phyloP scores from a whole-genome alignment of 2,329 filamentous ascomycete genomes.

The Simplicillium aogashimaense region DNA sequence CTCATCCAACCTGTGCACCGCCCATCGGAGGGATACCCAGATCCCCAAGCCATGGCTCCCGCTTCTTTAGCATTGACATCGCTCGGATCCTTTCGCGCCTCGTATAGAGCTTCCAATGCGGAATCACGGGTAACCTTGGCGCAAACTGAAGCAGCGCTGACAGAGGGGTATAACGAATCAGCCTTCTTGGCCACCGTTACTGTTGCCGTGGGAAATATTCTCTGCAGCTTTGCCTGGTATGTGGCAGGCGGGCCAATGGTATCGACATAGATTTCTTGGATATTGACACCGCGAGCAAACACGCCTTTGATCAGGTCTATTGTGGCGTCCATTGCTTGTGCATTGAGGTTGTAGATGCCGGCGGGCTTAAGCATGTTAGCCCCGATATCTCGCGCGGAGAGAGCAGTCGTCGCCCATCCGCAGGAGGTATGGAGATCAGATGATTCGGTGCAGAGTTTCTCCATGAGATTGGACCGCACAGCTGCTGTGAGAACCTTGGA shows the following conservation, averaged over 20 bases:
- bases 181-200: slow-evolving; percentile 84
- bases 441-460: slow-evolving; percentile 56
- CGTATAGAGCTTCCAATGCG: slow-evolving; percentile 71
- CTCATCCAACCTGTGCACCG: slow-evolving; percentile 75
- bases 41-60: slow-evolving; percentile 62
- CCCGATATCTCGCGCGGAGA: slow-evolving; percentile 77
- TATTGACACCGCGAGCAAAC: slow-evolving; percentile 66
- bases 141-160: slow-evolving; percentile 87
- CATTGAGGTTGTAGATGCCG: slow-evolving; percentile 78
- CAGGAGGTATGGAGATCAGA: slow-evolving; percentile 42
- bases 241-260: slow-evolving; percentile 75
- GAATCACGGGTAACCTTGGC: slow-evolving; percentile 94
- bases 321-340: slow-evolving; percentile 89
- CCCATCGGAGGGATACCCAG: slow-evolving; percentile 84
- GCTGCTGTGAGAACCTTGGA: slow-evolving; percentile 79
- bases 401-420: slow-evolving; percentile 73
- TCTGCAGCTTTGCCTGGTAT: slow-evolving; percentile 78
- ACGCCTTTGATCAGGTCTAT: slow-evolving; percentile 72
- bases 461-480: slow-evolving; percentile 65
- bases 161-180: slow-evolving; percentile 83
- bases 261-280: slow-evolving; percentile 88
- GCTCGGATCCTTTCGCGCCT: slow-evolving; percentile 24
- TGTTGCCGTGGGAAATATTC: slow-evolving; percentile 67
- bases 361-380: slow-evolving; percentile 64
- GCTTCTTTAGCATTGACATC: slow-evolving; percentile 18